phyloP scores from a whole-genome alignment of 306 rosid species.

The Sphenostylis stenocarpa region DNA sequence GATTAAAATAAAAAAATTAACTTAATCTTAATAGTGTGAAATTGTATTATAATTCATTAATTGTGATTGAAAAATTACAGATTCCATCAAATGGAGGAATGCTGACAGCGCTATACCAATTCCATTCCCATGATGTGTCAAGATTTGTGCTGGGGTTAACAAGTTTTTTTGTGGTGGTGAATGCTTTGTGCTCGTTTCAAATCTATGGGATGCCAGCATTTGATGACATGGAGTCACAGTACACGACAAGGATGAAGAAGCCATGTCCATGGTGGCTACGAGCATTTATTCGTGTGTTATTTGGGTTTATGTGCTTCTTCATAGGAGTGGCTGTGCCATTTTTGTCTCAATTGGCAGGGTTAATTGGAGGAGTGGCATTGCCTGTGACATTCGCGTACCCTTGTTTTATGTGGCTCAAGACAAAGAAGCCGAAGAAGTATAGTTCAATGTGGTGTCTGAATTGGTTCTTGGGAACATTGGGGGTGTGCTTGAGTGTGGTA shows the following conservation, averaged over 20 bases:
- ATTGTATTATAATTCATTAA: too few relatives aligned
- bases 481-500: constrained; percentile 53
- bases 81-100: constrained; percentile 54
- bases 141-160: constrained; percentile 39
- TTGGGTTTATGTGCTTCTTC: constrained; percentile 42
- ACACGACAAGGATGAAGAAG: constrained; percentile 43
- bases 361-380: constrained; percentile 50
- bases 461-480: constrained; percentile 64
- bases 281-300: constrained; percentile 27
- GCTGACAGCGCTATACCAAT: constrained; percentile 43
- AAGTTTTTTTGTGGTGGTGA: constrained; percentile 42
- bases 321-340: constrained; percentile 51
- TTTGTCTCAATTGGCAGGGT: constrained; percentile 48
- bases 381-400: constrained; percentile 54
- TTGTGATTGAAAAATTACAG: constrained; percentile 13
- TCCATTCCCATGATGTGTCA: constrained; percentile 49
- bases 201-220: constrained; percentile 58
- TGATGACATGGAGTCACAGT: constrained; percentile 53
- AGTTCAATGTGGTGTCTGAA: constrained; percentile 56
- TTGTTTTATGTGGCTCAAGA: constrained; percentile 50
- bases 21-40: too few relatives aligned
- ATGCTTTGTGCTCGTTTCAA: constrained; percentile 53
- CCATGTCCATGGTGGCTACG: constrained; percentile 61
- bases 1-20: too few relatives aligned
- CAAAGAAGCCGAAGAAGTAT: constrained; percentile 42